These are phyloP conservation scores for Chrysopogon serrulatus DNA, from an alignment of 176 grass and related monocot genomes.

Conservation along the genomic window DNA sequence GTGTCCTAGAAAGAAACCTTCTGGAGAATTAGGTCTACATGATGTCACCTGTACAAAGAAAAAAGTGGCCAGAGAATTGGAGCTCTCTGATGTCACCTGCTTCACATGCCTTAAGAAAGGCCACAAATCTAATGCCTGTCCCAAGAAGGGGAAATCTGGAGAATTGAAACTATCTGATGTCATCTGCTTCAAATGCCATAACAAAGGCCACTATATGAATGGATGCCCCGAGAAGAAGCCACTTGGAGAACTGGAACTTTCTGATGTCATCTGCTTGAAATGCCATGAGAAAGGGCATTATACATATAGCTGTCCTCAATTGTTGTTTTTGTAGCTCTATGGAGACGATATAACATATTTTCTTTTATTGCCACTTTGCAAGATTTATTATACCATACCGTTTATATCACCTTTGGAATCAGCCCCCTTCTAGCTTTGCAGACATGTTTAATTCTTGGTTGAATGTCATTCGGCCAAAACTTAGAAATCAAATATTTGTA, in stretches of 20 bases:
- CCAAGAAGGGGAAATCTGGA: not conserved
- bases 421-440: not conserved
- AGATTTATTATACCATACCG: not conserved
- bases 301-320: not conserved
- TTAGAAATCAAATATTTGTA: not conserved
- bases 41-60: not conserved
- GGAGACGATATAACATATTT: not conserved
- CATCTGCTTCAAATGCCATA: not conserved
- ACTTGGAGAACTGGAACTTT: not conserved
- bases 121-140: not conserved
- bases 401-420: not conserved
- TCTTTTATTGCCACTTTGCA: not conserved
- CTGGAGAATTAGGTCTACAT: not conserved
- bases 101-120: not conserved
- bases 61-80: not conserved
- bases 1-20: not conserved
- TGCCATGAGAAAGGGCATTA: not conserved
- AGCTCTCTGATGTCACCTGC: not conserved
- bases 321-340: not conserved
- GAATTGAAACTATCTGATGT: not conserved
- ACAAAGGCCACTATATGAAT: not conserved
- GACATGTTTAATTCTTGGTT: not conserved
- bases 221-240: not conserved
- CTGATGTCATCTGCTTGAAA: not conserved
- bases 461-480: not conserved